Percentiles rank a stretch among this genome's conserved stretches.
phyloP scores from a whole-genome alignment of 1,284 basidiomycete genomes.

The Malassezia dermatis region DNA sequence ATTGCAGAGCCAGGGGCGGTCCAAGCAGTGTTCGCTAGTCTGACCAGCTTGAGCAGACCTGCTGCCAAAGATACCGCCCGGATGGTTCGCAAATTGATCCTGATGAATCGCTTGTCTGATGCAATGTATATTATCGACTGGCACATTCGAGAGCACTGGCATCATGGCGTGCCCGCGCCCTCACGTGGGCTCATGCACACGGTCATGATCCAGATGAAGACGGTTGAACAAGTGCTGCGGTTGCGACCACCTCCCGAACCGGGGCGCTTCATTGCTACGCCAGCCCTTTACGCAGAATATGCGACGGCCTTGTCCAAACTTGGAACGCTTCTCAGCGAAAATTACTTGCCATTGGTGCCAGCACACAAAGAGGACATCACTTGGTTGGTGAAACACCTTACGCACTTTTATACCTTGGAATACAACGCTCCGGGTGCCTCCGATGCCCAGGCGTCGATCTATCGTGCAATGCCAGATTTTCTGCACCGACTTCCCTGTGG shows the following conservation, averaged over 20 bases:
- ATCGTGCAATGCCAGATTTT: neutral
- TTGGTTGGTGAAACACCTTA: slow-evolving; percentile 12
- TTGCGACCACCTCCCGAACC: neutral
- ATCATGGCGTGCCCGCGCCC: neutral
- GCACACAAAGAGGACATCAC: slow-evolving; percentile 8
- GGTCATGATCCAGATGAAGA: slow-evolving; percentile 15
- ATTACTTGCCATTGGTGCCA: slow-evolving; percentile 7
- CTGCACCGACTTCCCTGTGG: slow-evolving; percentile 6
- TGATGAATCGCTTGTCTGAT: neutral
- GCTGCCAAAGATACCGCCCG: slow-evolving; percentile 1
- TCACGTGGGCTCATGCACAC: slow-evolving; percentile 14
- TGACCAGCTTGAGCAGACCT: neutral
- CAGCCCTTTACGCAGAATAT: slow-evolving; percentile 1
- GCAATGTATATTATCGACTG: slow-evolving; percentile 5
- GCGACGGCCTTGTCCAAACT: slow-evolving; percentile 1
- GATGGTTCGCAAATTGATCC: slow-evolving; percentile 3
- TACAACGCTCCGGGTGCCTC: neutral
- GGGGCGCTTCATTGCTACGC: neutral
- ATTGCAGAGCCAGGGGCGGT: neutral
- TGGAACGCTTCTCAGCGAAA: slow-evolving; percentile 8
- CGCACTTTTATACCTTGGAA: neutral
- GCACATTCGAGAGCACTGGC: slow-evolving; percentile 6
- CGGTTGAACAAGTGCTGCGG: neutral
- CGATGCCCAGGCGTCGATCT: neutral
- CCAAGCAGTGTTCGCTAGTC: neutral